phyloP scores from a whole-genome alignment of 2,329 filamentous ascomycete genomes.

The Exophiala bonariae region DNA sequence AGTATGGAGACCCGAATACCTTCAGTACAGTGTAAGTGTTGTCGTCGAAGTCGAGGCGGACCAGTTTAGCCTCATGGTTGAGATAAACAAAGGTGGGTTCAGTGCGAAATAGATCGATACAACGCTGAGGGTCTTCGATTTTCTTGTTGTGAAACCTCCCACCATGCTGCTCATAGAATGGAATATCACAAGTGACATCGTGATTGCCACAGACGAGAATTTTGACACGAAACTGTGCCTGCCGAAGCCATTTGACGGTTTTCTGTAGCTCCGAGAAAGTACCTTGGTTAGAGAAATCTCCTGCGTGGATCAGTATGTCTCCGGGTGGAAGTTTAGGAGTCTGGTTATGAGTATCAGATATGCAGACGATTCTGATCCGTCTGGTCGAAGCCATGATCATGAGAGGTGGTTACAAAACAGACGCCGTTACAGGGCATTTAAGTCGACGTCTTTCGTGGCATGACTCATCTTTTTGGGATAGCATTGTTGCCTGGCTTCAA shows the following conservation, averaged over 20 bases:
- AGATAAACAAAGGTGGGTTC: constrained; percentile 53
- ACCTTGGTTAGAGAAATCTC: constrained; percentile 51
- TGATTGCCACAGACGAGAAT: constrained; percentile 52
- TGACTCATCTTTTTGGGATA: neutral
- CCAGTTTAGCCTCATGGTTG: constrained; percentile 46
- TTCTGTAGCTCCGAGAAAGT: constrained; percentile 42
- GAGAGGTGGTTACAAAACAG: neutral
- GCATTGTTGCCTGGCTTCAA: no score
- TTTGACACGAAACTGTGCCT: constrained; percentile 44
- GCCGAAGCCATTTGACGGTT: constrained; percentile 43
- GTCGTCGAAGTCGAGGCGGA: constrained; percentile 45
- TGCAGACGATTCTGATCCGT: constrained; percentile 36
- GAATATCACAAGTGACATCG: constrained; percentile 33
- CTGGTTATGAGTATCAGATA: constrained; percentile 49
- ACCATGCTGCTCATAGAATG: constrained; percentile 47
- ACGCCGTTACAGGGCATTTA: neutral
- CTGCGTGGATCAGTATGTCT: constrained; percentile 51
- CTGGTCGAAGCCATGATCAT: constrained; percentile 16
- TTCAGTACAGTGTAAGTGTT: constrained; percentile 52
- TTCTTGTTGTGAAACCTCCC: constrained; percentile 44
- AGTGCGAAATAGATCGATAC: constrained; percentile 43
- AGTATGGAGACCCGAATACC: constrained; percentile 61
- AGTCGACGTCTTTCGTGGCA: no score
- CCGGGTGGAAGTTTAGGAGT: constrained; percentile 40
- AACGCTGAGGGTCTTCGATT: constrained; percentile 46